Percentiles rank a stretch among this genome's conserved stretches.
Evolutionary conservation across 2,329 filamentous ascomycete species (phyloP).

Genomic region (Thielaviopsis musarum): DNA sequence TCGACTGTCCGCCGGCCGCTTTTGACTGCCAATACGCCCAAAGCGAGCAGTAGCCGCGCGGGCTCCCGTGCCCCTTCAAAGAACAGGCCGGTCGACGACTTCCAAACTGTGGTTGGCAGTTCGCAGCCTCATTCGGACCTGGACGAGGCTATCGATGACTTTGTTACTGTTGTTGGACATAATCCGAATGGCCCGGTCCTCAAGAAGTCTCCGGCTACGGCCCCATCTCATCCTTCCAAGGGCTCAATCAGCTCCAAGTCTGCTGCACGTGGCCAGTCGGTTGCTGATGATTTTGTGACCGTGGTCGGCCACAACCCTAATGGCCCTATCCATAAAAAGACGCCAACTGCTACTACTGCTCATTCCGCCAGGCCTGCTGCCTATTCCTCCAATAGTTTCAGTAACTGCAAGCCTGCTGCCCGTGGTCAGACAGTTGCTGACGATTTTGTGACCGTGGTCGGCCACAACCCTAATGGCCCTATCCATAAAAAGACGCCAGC

Average conservation of each 20-base stretch:
- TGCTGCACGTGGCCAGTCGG: neutral
- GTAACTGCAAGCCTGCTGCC: neutral
- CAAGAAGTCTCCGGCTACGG: neutral
- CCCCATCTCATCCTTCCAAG: neutral
- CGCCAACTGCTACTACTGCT: neutral
- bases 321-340: neutral
- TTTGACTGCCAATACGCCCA: neutral
- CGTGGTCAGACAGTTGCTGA: neutral
- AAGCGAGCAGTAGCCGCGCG: neutral
- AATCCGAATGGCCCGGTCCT: neutral
- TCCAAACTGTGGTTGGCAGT: neutral
- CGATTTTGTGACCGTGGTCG: slow-evolving; percentile 6
- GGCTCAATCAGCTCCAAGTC: neutral
- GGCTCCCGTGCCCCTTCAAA: neutral
- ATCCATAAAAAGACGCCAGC: neutral
- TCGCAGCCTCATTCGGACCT: neutral
- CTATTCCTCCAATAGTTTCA: neutral
- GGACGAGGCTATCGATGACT: slow-evolving; percentile 3
- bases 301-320: neutral
- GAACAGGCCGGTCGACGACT: neutral
- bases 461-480: neutral
- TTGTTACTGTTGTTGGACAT: slow-evolving; percentile 2
- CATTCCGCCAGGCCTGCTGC: too few species aligned
- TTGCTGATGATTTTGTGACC: slow-evolving; percentile 7
- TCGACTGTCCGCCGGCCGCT: neutral